Conservation (phyloP, 306 rosid genomes). For the Crataegus laevigata region DNA sequence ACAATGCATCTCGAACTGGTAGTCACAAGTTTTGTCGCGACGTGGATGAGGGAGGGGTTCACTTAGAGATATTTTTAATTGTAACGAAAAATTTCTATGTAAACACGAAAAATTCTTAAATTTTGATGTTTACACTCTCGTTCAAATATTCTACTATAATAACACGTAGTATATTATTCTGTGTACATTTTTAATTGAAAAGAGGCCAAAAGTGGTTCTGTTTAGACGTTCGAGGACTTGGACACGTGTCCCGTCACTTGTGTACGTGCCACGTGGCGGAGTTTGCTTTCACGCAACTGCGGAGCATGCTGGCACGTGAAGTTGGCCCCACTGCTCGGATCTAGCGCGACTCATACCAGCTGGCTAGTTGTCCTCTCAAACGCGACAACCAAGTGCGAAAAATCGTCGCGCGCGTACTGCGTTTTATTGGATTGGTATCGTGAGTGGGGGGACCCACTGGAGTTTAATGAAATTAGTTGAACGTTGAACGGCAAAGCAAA, state of each 20-base stretch:
- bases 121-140: no score
- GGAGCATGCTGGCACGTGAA: slow-evolving; percentile 40
- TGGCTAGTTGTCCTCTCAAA: slow-evolving; percentile 22
- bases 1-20: neutral
- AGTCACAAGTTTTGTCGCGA: slow-evolving; percentile 34
- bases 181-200: neutral
- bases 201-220: slow-evolving; percentile 43
- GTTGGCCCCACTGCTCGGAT: slow-evolving; percentile 27
- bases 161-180: rapidly evolving
- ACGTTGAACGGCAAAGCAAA: neutral
- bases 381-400: neutral
- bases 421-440: no score
- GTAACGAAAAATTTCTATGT: no score
- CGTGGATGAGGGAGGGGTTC: slow-evolving; percentile 7
- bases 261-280: slow-evolving; percentile 17
- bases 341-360: slow-evolving; percentile 29
- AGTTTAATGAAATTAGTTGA: slow-evolving; percentile 12
- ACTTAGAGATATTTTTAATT: neutral
- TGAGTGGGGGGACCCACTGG: neutral
- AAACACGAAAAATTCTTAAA: no score
- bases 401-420: neutral
- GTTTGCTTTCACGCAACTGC: neutral
- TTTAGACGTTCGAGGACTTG: slow-evolving; percentile 25
- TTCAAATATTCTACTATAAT: no score
- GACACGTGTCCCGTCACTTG: slow-evolving; percentile 8